A percentile compares a stretch with the other conserved stretches of the same genome.
Evolutionary conservation across 345 rosid genomes (phyloP).

Genomic region (Lepidium africanum): DNA sequence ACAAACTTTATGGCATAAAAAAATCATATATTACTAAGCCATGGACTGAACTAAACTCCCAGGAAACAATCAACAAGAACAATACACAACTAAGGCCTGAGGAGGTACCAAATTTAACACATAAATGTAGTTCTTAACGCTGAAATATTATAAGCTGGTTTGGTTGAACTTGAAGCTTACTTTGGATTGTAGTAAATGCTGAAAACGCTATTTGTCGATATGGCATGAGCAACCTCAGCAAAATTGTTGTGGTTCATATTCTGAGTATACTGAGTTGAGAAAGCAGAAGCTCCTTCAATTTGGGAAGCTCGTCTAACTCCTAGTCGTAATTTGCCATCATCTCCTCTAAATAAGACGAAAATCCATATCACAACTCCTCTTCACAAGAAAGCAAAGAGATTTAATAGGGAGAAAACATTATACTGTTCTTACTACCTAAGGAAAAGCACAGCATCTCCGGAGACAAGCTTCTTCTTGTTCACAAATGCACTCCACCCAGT

Average conservation of each 20-base stretch:
- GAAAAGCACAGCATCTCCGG: slow-evolving; percentile 99
- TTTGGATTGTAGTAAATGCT: slow-evolving; percentile 89
- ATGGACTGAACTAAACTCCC: background rate
- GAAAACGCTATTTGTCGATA: slow-evolving; percentile 53
- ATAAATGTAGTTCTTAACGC: background rate
- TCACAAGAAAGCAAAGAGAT: background rate
- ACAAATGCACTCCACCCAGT: slow-evolving; percentile 99
- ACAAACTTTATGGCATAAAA: background rate
- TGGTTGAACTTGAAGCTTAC: slow-evolving; percentile 30
- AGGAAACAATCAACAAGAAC: background rate
- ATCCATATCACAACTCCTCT: background rate
- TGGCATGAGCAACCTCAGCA: slow-evolving; percentile 61
- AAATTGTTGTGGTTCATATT: slow-evolving; percentile 51
- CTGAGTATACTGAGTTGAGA: slow-evolving; percentile 41
- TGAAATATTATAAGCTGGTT: background rate
- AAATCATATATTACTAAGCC: background rate
- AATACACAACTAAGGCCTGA: background rate
- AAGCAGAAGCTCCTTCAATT: slow-evolving; percentile 43
- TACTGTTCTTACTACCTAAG: slow-evolving; percentile 43
- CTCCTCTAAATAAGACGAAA: slow-evolving; percentile 51
- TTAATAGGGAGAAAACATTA: background rate
- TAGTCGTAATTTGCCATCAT: slow-evolving; percentile 86
- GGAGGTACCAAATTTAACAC: background rate
- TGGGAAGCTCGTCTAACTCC: slow-evolving; percentile 92
- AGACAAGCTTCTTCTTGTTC: slow-evolving; percentile 93